phyloP scores from a whole-genome alignment of 176 grass and related monocot genomes.

The Cocos nucifera region DNA sequence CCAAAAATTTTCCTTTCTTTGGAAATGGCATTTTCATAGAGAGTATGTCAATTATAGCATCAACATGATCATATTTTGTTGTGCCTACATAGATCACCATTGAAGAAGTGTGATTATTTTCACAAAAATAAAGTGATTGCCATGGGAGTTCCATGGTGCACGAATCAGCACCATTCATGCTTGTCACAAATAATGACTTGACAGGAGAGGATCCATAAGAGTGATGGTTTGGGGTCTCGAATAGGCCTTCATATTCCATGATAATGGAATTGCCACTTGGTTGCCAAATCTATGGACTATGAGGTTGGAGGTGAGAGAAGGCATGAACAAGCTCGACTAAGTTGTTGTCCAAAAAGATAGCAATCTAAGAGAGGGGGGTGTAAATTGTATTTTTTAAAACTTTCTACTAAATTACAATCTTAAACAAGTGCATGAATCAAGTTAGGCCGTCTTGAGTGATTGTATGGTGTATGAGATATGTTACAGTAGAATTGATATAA shows the following conservation, averaged over 20 bases:
- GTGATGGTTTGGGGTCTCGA: neutral
- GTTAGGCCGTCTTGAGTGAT: no score
- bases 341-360: no score
- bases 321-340: no score
- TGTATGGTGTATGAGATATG: no score
- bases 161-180: neutral
- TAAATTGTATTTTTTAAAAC: no score
- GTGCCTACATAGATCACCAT: neutral
- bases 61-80: slow-evolving; percentile 18
- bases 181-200: slow-evolving; percentile 12
- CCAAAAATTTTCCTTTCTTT: slow-evolving; percentile 32
- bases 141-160: no score
- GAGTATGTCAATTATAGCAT: slow-evolving; percentile 19
- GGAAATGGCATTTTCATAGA: slow-evolving; percentile 35
- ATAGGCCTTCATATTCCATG: slow-evolving; percentile 23
- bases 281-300: neutral
- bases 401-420: no score
- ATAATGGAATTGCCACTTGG: slow-evolving; percentile 4
- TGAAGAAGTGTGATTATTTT: no score
- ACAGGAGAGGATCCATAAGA: slow-evolving; percentile 8
- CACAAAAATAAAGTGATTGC: no score
- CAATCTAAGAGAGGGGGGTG: no score
- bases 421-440: no score
- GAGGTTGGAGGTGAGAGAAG: slow-evolving; percentile 18
- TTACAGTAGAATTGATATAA: no score